Evolutionary conservation across 2,329 filamentous ascomycete genomes (phyloP), one percentile per base, ranked within the genome.

Genomic region (Penicillium digitatum): DNA sequence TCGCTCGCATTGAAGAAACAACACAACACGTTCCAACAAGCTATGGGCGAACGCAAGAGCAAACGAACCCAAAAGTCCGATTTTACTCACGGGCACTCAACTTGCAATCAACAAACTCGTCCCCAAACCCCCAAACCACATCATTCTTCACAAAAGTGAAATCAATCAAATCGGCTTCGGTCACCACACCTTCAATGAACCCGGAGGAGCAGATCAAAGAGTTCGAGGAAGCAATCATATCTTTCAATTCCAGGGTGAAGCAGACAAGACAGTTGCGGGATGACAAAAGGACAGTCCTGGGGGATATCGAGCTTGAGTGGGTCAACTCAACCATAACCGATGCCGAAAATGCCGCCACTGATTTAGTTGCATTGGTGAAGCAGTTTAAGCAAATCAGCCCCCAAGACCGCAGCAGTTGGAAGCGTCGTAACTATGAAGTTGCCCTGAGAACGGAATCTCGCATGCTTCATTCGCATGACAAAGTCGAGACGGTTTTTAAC

Each of bases 281-380:
- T 16, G 45, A 43, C 2, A 61, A 58, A 10, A 29, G 31, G 3
- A 16, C n/a, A 18, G 20, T n/a, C 3, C 38, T 65, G 12, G 61
- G 61, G 11, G 61, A 65, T 29, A 61, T 65, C 10, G 65, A 67
- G 24, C 48, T 38, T 7, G 54, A 58, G 12, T 69, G 67, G 68
- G 62, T 69, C 20, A 56, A 63, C 18, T 54, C 59, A 2, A 65
- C 60, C 9, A 62, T 72, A 32, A 58, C 61, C 32, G 72, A 70
- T 39, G 64, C 70, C 32, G 69, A 71, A 38, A 72, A 71, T 45
- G 69, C 71, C 39, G 61, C 62, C 31, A 63, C 67, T 50, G 63
- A 71, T 48, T 65, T 76, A 22, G 55, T 56, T 3, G 29, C 58
- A 1, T 58, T 69, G 1, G 42, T 69, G 5, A 59, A 66, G 20